Evolutionary conservation across 2,329 filamentous ascomycete species (phyloP), one percentile per base, ranked within the genome.

Genomic region (Neonectria faginata): DNA sequence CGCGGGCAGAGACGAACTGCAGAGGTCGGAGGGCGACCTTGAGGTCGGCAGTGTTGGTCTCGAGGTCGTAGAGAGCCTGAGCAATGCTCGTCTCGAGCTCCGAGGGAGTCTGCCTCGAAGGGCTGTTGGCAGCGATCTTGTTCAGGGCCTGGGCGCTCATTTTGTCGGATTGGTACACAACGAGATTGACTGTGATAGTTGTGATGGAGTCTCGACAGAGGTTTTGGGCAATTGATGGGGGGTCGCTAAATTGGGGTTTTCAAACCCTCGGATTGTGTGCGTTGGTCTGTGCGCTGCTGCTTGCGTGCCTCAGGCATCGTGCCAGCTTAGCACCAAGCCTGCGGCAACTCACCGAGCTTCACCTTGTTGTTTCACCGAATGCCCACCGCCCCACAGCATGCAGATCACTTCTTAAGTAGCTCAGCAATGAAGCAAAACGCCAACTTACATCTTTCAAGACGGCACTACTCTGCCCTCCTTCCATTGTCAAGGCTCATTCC

Each of bases 31-130:
- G 92, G 77, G 94, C 92, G 80, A 89, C 89, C 92, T 95, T 97
- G 86, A 99, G 92, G 86, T 99, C 96, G 83, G 94, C 88, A 81
- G 96, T 97, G 91, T 97, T 97, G 88, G 91, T 94, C 93, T 99
- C 96, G 85, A 99, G 93, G 81, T 99, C 96, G 88, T 92, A 97
- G 75, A 99, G 93, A 86, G 96, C 96, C 85, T 91, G 92, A 83
- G 96, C 96, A 83, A 99, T 97, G 89, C 87, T 93, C 84, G 89
- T 91, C 93, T 99, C 96, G 78, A 98, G 91, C 91, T 99, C 96
- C 76, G 93, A 97, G 77, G 96, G 96, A 86, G 91, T 97, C 84
- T 92, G 89, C 88, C 93, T 90, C 86, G 95, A 97, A 77, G 95
- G 92, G 91, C 93, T 97, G 91, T 96, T 97, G 83, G 90, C 84